Conservation (phyloP, 768 basidiomycete genomes). For the Daedaleopsis nitida region DNA sequence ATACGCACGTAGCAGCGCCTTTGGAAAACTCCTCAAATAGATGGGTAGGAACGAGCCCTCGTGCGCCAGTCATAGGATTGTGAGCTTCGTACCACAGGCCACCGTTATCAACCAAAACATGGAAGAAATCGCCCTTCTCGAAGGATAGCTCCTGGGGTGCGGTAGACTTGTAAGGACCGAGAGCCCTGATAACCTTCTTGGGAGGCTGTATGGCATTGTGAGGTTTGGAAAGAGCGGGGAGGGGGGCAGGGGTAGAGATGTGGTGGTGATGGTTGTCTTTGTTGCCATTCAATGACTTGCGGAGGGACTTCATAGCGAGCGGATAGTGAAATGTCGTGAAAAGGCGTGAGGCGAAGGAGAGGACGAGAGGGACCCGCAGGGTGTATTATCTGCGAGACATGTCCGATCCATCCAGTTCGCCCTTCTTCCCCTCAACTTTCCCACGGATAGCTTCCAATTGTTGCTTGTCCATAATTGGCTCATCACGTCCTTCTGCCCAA, state of each 20-base stretch:
- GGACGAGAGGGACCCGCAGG: constrained; percentile 18
- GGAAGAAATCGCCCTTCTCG: constrained; percentile 95
- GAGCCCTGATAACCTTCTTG: constrained; percentile 93
- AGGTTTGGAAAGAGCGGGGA: constrained; percentile 72
- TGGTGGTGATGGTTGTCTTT: constrained; percentile 63
- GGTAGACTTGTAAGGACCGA: constrained; percentile 62
- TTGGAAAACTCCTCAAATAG: constrained; percentile 93
- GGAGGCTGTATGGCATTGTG: constrained; percentile 76
- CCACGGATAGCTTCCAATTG: constrained; percentile 20
- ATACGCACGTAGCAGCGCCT: constrained; percentile 59
- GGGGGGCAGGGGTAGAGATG: constrained; percentile 69
- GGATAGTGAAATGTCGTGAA: constrained; percentile 26
- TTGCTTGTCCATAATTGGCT: constrained; percentile 12
- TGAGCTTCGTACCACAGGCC: constrained; percentile 89
- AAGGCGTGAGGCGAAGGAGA: constrained; percentile 28
- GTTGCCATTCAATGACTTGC: constrained; percentile 75
- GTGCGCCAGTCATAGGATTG: constrained; percentile 88
- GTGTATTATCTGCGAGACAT: constrained; percentile 26
- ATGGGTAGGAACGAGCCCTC: constrained; percentile 85
- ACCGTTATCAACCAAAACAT: constrained; percentile 76
- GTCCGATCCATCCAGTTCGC: not conserved
- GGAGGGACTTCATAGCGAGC: constrained; percentile 73
- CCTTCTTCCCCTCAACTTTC: constrained; percentile 11
- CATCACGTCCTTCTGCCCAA: constrained; percentile 10
- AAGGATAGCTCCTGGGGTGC: constrained; percentile 89